Evolutionary conservation across 495 filamentous ascomycete species (phyloP).

Genomic region (Parmelia sp.): DNA sequence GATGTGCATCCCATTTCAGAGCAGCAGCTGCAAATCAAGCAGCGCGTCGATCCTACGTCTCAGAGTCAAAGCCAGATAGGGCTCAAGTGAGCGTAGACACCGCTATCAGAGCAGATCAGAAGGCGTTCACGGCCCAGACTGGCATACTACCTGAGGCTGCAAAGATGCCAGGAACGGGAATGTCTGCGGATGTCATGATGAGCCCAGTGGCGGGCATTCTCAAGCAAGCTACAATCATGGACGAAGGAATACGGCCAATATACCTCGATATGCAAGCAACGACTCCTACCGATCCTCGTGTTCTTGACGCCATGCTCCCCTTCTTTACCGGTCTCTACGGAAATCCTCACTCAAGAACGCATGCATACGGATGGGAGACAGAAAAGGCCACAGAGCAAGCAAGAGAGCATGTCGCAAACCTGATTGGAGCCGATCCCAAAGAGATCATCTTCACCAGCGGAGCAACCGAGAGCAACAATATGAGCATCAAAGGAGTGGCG

Average conservation of each 20-base stretch:
- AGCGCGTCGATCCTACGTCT: conserved; percentile 63
- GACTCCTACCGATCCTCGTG: conserved; percentile 89
- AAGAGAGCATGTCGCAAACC: conserved; percentile 68
- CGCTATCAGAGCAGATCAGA: conserved; percentile 75
- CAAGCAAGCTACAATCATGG: conserved; percentile 88
- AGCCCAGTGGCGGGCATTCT: conserved; percentile 82
- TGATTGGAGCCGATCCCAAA: conserved; percentile 92
- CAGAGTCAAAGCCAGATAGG: conserved; percentile 70
- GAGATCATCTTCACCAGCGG: conserved; percentile 99
- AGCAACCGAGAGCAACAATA: conserved; percentile 98
- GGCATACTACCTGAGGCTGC: conserved; percentile 51
- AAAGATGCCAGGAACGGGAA: conserved; percentile 50
- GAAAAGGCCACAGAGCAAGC: conserved; percentile 89
- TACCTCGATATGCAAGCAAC: conserved; percentile 99
- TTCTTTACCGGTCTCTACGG: conserved; percentile 91
- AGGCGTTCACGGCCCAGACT: conserved; percentile 67
- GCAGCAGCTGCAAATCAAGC: conserved; percentile 34
- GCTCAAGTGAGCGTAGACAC: conserved; percentile 80
- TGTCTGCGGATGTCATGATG: conserved; percentile 61
- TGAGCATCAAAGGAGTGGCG: conserved; percentile 97
- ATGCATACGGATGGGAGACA: conserved; percentile 98
- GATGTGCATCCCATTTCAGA: conserved; percentile 39
- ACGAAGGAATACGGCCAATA: conserved; percentile 87
- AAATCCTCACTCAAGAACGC: conserved; percentile 94
- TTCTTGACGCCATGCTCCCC: conserved; percentile 94